Evolutionary conservation across 208 protist species (phyloP).

Genomic region (Trypanosoma mega): DNA sequence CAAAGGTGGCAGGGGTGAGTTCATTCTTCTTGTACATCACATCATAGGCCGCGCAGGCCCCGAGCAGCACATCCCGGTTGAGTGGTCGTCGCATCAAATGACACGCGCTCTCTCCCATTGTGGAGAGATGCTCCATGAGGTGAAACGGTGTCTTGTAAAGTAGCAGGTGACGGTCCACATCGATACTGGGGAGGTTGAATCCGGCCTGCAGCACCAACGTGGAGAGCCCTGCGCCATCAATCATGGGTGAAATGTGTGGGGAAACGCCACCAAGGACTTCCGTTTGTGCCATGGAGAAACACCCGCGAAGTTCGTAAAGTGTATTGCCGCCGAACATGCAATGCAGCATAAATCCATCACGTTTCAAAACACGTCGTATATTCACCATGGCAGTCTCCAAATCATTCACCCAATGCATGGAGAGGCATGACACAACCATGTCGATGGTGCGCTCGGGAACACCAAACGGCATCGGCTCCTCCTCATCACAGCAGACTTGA

Average conservation of each 20-base stretch:
- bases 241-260: constrained; percentile 90
- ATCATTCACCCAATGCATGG: constrained; percentile 92
- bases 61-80: constrained; percentile 71
- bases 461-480: constrained; percentile 69
- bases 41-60: constrained; percentile 78
- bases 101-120: constrained; percentile 88
- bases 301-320: constrained; percentile 85
- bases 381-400: constrained; percentile 81
- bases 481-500: constrained; percentile 89
- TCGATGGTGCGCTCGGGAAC: constrained; percentile 85
- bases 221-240: constrained; percentile 78
- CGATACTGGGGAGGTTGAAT: constrained; percentile 89
- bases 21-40: constrained; percentile 85
- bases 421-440: constrained; percentile 86
- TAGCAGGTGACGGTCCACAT: constrained; percentile 88
- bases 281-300: constrained; percentile 86
- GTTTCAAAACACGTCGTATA: constrained; percentile 80
- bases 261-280: constrained; percentile 84
- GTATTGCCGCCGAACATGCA: constrained; percentile 92
- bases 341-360: constrained; percentile 83
- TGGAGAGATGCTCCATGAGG: constrained; percentile 85
- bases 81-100: constrained; percentile 69
- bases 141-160: constrained; percentile 90
- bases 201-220: constrained; percentile 86
- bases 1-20: constrained; percentile 88